Evolutionary conservation across 2,329 filamentous ascomycete species (phyloP), one percentile per base, ranked within the genome.

Genomic region (Colletotrichum trifolii): DNA sequence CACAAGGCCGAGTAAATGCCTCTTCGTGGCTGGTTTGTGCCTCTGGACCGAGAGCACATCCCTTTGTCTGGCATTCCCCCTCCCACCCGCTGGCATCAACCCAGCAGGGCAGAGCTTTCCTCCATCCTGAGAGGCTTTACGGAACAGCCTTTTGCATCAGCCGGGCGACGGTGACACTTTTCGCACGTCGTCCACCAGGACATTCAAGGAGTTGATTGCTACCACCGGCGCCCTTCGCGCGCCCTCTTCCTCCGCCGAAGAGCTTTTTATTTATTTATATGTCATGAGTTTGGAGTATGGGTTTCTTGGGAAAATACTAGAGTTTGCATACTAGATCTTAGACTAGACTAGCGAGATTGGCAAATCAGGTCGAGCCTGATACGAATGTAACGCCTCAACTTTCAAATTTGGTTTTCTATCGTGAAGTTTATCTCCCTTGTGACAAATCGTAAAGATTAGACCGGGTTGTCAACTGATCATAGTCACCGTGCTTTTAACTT

Each of bases 1-100:
- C 78, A 79, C 73, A 78, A 78, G 72, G 77, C 77, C 42, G 49
- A 66, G 35, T 79, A 64, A 76, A 70, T 58, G 67, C 63, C 15
- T 36, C 12, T 36, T 66, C 39, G 13, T 12, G 8, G 12, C 10
- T 4, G 48, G 33, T 15, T 60, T 54, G 58, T 40, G 58, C 46
- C 36, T 11, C 17, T 25, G 5, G 25, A 25, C 25, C 3, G 25
- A 43, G 42, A 15, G 58, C 52, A 35, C 25, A 57, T n/a, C 39
- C 35, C 9, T 46, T 65, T 15, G 58, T 53, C 60, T 49, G 58
- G 58, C 52, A 56, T 15, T 12, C 34, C 36, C 49, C 39, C 13
- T n/a, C 39, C 49, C 39, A 40, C 39, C 52, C 25, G 52, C 52
- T 57, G 52, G 58, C 10, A 15, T 25, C 12, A 46, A 0, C 12